phyloP scores from a whole-genome alignment of 305 asterid genomes.

The Rubia peregrina region DNA sequence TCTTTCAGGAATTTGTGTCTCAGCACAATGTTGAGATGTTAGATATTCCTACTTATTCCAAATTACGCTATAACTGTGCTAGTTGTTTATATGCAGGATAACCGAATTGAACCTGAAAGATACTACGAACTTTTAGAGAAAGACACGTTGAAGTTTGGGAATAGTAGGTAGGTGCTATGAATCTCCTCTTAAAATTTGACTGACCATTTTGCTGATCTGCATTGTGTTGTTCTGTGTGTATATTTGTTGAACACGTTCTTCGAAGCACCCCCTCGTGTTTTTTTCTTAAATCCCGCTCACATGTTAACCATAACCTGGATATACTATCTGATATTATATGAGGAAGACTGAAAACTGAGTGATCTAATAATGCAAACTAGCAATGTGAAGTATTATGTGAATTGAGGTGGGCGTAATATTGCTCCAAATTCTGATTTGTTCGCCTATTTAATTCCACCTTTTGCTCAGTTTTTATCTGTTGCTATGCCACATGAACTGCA shows the following conservation, averaged over 20 bases:
- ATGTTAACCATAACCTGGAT: not conserved
- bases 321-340: not conserved
- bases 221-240: not conserved
- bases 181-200: not conserved
- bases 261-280: not conserved
- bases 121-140: conserved; percentile 80
- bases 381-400: not conserved
- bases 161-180: conserved; percentile 61
- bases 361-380: not conserved
- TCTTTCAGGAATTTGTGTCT: not conserved
- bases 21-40: not conserved
- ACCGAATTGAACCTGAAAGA: conserved; percentile 63
- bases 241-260: not conserved
- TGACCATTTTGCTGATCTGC: not conserved
- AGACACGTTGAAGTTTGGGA: conserved; percentile 90
- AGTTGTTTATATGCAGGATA: conserved; percentile 38
- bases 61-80: not conserved
- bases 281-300: not conserved
- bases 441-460: not conserved
- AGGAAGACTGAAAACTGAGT: not conserved
- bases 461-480: not conserved
- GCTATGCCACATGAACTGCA: not conserved
- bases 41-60: not conserved
- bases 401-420: not conserved
- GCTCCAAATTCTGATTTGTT: not conserved